phyloP scores from a whole-genome alignment of 176 grass and related monocot genomes.

The Ensete glaucum region DNA sequence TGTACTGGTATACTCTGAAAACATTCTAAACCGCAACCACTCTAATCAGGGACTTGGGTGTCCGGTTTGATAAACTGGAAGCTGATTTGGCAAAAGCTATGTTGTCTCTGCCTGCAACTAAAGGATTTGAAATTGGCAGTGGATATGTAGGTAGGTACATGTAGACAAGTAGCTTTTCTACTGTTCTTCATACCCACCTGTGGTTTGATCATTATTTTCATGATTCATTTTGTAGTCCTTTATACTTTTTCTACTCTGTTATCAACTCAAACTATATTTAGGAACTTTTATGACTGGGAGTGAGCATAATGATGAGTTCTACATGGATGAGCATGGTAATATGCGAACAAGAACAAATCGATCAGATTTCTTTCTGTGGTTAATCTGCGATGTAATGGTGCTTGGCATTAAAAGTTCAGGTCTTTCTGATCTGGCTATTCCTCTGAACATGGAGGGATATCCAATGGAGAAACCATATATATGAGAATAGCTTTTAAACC shows the following conservation, averaged over 20 bases:
- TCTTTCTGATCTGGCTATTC: slow-evolving; percentile 2
- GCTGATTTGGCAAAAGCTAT: slow-evolving; percentile 86
- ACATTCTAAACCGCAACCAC: slow-evolving; percentile 3
- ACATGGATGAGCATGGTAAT: slow-evolving; percentile 63
- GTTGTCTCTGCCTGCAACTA: slow-evolving; percentile 97
- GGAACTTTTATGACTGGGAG: slow-evolving; percentile 91
- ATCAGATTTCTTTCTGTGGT: slow-evolving; percentile 32
- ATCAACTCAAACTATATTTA: slow-evolving; percentile 24
- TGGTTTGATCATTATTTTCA: background rate
- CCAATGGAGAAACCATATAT: slow-evolving; percentile 92
- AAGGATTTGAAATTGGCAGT: slow-evolving; percentile 97
- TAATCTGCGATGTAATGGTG: background rate
- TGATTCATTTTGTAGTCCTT: background rate
- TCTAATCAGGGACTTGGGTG: slow-evolving; percentile 69
- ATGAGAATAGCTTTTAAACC: slow-evolving; percentile 99
- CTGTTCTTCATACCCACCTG: too few species aligned
- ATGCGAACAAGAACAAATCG: slow-evolving; percentile 81
- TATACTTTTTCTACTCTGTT: slow-evolving; percentile 14
- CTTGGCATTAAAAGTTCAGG: background rate
- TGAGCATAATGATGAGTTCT: slow-evolving; percentile 99
- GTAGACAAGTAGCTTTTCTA: background rate
- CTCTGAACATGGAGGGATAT: slow-evolving; percentile 82
- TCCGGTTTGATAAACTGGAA: slow-evolving; percentile 98
- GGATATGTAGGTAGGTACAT: slow-evolving; percentile 67
- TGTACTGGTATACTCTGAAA: slow-evolving; percentile 7